Conservation (phyloP, 352 stramenopile species). For the Globisporangium paroecandrum region DNA sequence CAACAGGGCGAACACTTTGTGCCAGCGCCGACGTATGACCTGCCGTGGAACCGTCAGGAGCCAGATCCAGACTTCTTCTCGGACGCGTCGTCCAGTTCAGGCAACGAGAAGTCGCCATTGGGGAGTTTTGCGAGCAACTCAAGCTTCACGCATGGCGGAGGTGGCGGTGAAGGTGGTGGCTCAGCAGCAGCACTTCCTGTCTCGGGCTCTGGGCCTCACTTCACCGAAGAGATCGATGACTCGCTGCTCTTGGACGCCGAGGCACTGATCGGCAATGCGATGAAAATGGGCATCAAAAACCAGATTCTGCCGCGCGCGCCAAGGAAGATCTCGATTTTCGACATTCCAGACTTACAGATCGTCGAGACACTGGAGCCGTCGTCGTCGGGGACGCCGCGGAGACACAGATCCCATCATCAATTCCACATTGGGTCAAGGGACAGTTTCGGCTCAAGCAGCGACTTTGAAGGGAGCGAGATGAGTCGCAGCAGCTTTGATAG, state of each 20-base stretch:
- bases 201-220: background rate
- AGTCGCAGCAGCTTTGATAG: conserved; percentile 17
- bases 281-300: conserved; percentile 69
- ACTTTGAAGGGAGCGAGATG: conserved; percentile 10
- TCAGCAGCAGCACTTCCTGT: background rate
- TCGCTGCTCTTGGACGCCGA: conserved; percentile 63
- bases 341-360: conserved; percentile 69
- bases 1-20: conserved; percentile 13
- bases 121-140: conserved; percentile 4
- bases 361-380: conserved; percentile 36
- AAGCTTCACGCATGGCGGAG: conserved; percentile 7
- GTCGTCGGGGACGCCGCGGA: conserved; percentile 17
- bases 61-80: conserved; percentile 20
- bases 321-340: conserved; percentile 59
- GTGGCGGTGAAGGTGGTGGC: background rate
- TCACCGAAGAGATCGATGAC: conserved; percentile 40
- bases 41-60: conserved; percentile 61
- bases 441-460: conserved; percentile 21
- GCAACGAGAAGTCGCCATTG: conserved; percentile 13
- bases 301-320: conserved; percentile 47
- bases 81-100: conserved; percentile 11
- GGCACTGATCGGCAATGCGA: conserved; percentile 62
- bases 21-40: conserved; percentile 34
- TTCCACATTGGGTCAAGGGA: conserved; percentile 7
- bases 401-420: conserved; percentile 5